Percentiles rank a stretch among this genome's conserved stretches.
These are phyloP conservation scores for Madurella mycetomatis DNA, from an alignment of 2,329 filamentous ascomycete genomes.

Conservation along the genomic window DNA sequence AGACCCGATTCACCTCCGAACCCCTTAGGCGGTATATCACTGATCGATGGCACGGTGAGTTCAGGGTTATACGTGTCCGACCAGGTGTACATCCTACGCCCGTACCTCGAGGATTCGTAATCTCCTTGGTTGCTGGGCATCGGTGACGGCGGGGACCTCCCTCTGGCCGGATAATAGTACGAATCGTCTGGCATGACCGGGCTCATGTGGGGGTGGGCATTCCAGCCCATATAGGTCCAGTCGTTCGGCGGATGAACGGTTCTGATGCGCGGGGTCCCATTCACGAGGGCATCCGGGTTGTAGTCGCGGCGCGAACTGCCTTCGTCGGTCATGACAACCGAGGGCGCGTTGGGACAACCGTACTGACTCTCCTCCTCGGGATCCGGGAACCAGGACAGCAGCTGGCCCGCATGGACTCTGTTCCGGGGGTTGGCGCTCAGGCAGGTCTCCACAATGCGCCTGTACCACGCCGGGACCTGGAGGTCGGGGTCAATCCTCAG, in stretches of 20 bases:
- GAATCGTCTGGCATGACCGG: conserved; percentile 35
- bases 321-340: conserved; percentile 35
- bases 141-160: conserved; percentile 52
- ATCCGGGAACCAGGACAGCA: conserved; percentile 65
- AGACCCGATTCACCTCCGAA: not conserved
- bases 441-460: conserved; percentile 69
- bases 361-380: conserved; percentile 26
- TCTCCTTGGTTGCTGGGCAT: conserved; percentile 41
- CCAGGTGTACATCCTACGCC: conserved; percentile 18
- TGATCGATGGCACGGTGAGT: conserved; percentile 13
- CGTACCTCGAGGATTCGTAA: conserved; percentile 29
- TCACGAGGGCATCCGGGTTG: conserved; percentile 33
- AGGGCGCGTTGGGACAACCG: conserved; percentile 28
- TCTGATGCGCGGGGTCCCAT: conserved; percentile 35
- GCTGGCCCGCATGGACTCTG: conserved; percentile 66
- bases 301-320: conserved; percentile 40
- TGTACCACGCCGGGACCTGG: conserved; percentile 74
- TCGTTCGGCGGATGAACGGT: conserved; percentile 40
- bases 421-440: conserved; percentile 68
- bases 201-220: conserved; percentile 27
- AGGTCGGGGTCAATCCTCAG: conserved; percentile 55
- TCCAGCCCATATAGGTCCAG: conserved; percentile 39
- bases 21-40: conserved; percentile 9
- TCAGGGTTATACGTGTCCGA: conserved; percentile 14
- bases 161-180: conserved; percentile 45